Base-by-base conservation (phyloP, 2,329 filamentous ascomycete genomes). In the Raffaelea arxii region DNA sequence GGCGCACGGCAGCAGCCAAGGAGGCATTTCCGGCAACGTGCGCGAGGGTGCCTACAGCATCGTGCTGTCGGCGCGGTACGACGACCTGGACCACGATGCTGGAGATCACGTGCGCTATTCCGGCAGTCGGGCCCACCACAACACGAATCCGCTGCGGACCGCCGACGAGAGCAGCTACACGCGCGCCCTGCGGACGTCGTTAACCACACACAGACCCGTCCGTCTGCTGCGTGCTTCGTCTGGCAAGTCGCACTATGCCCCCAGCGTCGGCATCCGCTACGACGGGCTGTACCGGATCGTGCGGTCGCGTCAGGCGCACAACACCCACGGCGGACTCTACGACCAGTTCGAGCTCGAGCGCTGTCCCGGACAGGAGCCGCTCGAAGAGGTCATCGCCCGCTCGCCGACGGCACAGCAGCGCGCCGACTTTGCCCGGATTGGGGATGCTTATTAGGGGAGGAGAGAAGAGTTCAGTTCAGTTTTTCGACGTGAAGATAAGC, bases 11-110 rank as follows among this genome's bases (percentile, higher is more conserved):
- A 51, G 59, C 1, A 50, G 62, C 0, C 64, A 72, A 54, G 68
- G 61, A 3, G 75, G 74, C 3, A 81, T 83, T 30, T 66, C 59
- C 19, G 76, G 77, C 3, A 62, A 62, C 6, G 55, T 51, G 1
- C 55, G 55, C 0, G 40, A 60, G 1, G 78, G 78, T 1, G 73
- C 75, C 0, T 74, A 65, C 41, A 78, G 72, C 0, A 69, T 81
- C 30, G 68, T 83, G 0, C 60, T 82, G 7, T 44, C 53, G 2
- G 49, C 49, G 4, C 10, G 18, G 1, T 64, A 65, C 48, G 19
- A 48, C 9, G 50, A 48, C 10, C 46, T 58, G 6, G 56, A 59
- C 51, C 16, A 42, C n/a, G 57, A 59, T 44, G 25, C 25, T 1
- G 59, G 59, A 16, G 44, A 59, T 2, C 19, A 18, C 0, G 46